Base-by-base conservation (phyloP, 2,329 filamentous ascomycete genomes). In the Fusarium sp. region DNA sequence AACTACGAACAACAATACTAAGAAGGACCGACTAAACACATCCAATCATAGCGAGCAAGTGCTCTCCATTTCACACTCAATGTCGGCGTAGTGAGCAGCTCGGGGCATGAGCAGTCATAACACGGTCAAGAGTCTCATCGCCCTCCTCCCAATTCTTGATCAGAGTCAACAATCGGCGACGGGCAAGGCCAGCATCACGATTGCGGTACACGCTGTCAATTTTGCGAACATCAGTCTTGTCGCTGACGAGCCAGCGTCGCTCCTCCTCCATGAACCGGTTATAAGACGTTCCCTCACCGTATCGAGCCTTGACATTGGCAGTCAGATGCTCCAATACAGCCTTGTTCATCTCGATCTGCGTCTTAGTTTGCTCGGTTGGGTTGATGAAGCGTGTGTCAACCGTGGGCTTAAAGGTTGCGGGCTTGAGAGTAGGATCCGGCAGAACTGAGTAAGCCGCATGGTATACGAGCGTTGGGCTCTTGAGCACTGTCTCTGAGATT, bases 141-240 rank as follows among this genome's bases (percentile, higher is more conserved):
- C 76, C 77, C 60, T 81, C 79, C 42, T 81, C 76, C 81, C 81
- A 83, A 39, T 77, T 71, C 55, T 82, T 82, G 21, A 79, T 72
- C 58, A 82, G 70, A 31, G 72, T 76, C 72, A 79, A 64, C 36
- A 79, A 60, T 17, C 76, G 75, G 2, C 78, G 73, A n/a, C 80
- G 74, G 8, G 78, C 78, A 49, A 77, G 67, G 6, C 78, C 78
- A 13, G 78, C 78, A 57, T 83, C 80, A 11, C 79, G 75, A 53
- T 82, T 83, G 14, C 81, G 79, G 57, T 83, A 83, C 36, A 82
- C 80, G 17, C 80, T 82, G 64, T 83, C 81, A 47, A 83, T 82
- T 60, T 81, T 79, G 40, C 81, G 75, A 19, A 83, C 80, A 56
- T 81, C 80, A 8, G 60, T 57, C 31, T 74, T 76, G 67, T 84